Percentiles rank a stretch among this genome's conserved stretches.
These are phyloP conservation scores for Pythium biforme DNA, from an alignment of 352 stramenopile species.

Conservation along the genomic window DNA sequence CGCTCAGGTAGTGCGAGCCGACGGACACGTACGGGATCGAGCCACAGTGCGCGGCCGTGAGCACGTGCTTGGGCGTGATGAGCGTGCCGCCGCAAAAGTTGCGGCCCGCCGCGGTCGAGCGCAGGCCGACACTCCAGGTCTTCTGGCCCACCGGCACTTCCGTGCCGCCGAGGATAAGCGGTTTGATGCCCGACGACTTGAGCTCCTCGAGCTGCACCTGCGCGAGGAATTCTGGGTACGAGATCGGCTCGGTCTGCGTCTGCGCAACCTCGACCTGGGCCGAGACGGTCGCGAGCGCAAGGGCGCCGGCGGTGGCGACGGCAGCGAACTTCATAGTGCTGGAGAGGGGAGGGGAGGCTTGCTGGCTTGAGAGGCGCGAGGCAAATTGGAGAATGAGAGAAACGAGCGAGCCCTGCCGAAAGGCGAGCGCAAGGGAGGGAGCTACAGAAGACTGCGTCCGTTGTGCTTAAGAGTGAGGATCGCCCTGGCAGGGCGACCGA, in stretches of 20 bases:
- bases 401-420: too few species aligned
- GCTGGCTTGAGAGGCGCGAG: slow-evolving; percentile 8
- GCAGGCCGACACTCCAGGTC: slow-evolving; percentile 32
- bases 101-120: slow-evolving; percentile 7
- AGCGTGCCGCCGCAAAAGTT: slow-evolving; percentile 40
- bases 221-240: slow-evolving; percentile 11
- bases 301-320: neutral
- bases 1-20: slow-evolving; percentile 55
- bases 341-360: neutral
- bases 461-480: too few species aligned
- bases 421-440: neutral
- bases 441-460: too few species aligned
- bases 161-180: slow-evolving; percentile 50
- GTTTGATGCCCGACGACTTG: slow-evolving; percentile 17
- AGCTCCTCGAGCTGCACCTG: neutral
- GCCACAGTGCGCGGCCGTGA: slow-evolving; percentile 53
- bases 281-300: neutral
- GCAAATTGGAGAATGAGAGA: slow-evolving; percentile 19
- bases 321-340: slow-evolving; percentile 17
- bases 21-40: slow-evolving; percentile 45
- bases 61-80: slow-evolving; percentile 45
- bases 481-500: too few species aligned
- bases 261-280: slow-evolving; percentile 4
- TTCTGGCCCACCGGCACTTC: slow-evolving; percentile 39
- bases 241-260: slow-evolving; percentile 1